Evolutionary conservation across 2,329 filamentous ascomycete genomes (phyloP), one percentile per base, ranked within the genome.

Genomic region (Onygena corvina): DNA sequence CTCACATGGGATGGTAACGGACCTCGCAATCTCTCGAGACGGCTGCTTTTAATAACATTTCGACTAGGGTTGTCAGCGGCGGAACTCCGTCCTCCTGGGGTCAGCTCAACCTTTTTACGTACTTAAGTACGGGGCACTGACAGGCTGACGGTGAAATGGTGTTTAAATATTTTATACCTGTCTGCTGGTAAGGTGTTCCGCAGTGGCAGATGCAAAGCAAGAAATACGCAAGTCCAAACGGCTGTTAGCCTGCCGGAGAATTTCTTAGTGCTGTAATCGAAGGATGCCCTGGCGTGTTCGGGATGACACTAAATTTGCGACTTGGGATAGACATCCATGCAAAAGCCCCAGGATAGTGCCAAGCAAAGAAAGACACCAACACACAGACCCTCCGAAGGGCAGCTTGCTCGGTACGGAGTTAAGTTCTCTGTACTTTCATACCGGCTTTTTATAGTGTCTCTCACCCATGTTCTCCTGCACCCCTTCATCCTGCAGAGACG

Each of bases 201-300:
- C 38, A 42, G 38, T 42, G 38, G 12, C 2, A 20, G 16, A 23
- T 14, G 11, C n/a, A 23, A 38, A 16, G 34, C 16, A 18, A 42
- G 38, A 6, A 42, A 42, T n/a, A 42, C 25, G 38, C 38, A 29
- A n/a, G 38, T 23, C 27, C 8, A 40, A 42, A 42, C 38, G 38
- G 38, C 23, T 42, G 38, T 42, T 42, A 42, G 38, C 21, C 38
- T 27, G 38, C 38, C 38, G 38, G 38, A 42, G 38, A 42, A 42
- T 42, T 42, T 42, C 38, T 42, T 42, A 42, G 38, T 29, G 38
- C 27, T 27, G 38, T 42, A 42, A 42, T 42, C 27, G n/a, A 42
- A 27, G 21, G 21, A 42, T 42, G 20, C 38, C n/a, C 38, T 27
- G 38, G 27, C 38, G n/a, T 42, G 27, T 42, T n/a, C 38, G 12